Evolutionary conservation across 148 eudicot species (phyloP), one percentile per base, ranked within the genome.

Genomic region (Rhododendron simsii): DNA sequence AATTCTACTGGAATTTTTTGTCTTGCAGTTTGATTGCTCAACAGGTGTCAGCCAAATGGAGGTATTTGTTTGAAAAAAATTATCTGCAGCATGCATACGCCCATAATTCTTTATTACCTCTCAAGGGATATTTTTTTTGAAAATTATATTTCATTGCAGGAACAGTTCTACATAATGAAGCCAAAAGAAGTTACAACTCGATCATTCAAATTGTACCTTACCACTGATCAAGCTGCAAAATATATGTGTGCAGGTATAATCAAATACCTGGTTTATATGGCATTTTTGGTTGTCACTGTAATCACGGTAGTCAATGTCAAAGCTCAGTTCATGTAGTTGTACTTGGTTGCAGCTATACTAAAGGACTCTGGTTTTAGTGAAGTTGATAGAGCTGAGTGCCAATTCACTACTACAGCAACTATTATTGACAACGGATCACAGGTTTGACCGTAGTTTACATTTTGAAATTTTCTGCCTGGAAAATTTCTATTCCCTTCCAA

Each of bases 311-410:
- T 65, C 44, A 69, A 75, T 79, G 9, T 65, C 7, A 74, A 23
- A 57, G 35, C 63, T 88, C 85, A 20, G 63, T 83, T 13, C 61
- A n/a, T 73, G 26, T 37, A 20, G 5, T 80, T 80, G 41, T 44
- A 8, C 39, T 82, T 89, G 83, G 69, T 78, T 89, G 92, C 94
- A 96, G 98, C 99, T 63, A 96, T 96, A 88, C 86, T 96, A 1
- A 96, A 96, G 87, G 98, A 96, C 85, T 92, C 98, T 18, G 98
- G 91, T 81, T 96, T 92, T 87, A 88, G 88, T 81, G 98, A 96
- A 93, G 96, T 91, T 84, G 98, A 96, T 90, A 92, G 97, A 91
- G 98, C 99, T 23, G 98, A 95, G 86, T 96, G 99, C 85, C 99
- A 96, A 78, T 96, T 96, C 85, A 95, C 96, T 83, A 96, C 98